Evolutionary conservation across 192 early-diverging fungal species (phyloP), one percentile per base, ranked within the genome.

Genomic region (Umbelopsis isabellina): DNA sequence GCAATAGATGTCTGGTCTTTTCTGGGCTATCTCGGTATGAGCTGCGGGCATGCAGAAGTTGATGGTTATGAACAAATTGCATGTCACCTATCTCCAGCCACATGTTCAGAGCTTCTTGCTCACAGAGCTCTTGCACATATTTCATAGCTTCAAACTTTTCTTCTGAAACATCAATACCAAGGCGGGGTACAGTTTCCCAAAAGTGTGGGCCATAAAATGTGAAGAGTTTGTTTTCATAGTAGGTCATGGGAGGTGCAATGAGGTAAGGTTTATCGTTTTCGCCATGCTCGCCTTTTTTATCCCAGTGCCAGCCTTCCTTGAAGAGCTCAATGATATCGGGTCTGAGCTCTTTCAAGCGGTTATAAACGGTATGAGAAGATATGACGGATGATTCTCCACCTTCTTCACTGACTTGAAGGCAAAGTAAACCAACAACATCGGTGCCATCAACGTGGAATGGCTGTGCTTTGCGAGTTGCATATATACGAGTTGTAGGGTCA

Each of bases 301-400:
- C 80, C 80, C 80, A 81, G n/a, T 72, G 69, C 76, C 75, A 81
- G 25, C 69, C 16, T 33, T 71, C 27, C 27, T 77, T 78, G 21
- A 81, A 49, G 15, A 74, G 45, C 21, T 74, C 68, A 12, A 75
- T 49, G 21, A 81, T 71, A 72, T 81, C 80, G 2, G 72, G 73
- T 5, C 80, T 72, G 2, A 61, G 49, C 23, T 70, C 72, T 13
- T 67, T 69, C 9, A 81, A 67, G 22, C 69, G 66, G 65, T 78
- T 81, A 49, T 79, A 81, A n/a, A 81, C 65, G 4, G 80, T 81
- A 37, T 79, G 80, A 18, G 80, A 81, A 11, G 80, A 81, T 22
- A 79, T 72, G 15, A 81, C 58, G 0, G 73, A 79, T 18, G 73
- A 75, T 37, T 66, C 30, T 16, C 80, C 80, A 18, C 80, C 80